Evolutionary conservation across 176 grass and related monocot species (phyloP), one percentile per base, ranked within the genome.

Genomic region (Hordeum marinum): DNA sequence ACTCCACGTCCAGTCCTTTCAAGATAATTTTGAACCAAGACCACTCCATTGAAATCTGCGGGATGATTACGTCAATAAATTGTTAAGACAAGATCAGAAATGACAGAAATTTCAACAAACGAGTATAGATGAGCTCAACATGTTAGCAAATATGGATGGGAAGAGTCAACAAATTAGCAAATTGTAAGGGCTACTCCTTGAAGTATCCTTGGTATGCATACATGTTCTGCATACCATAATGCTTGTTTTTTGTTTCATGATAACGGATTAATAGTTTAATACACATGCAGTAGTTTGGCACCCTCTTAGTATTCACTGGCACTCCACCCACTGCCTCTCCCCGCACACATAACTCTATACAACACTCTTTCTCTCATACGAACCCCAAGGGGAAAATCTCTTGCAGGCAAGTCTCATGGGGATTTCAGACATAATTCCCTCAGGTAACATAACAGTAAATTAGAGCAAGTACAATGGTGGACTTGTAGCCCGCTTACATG

Each of bases 41-140:
- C 86, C 40, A 96, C 94, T 72, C 97, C 97, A 91, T 99, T 99
- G 88, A 99, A 99, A 90, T 99, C 97, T 99, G 84, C 63, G 45
- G 25, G 60, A 90, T 40, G 26, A 57, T 78, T 79, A 46, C 27
- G 32, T 34, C 65, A 83, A 67, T 39, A 78, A 78, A 68, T 58
- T 17, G 2, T 60, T 48, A 68, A 75, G 5, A 35, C 77, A 77
- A 87, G 69, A 70, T n/a, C n/a, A 79, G 9, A 78, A 82, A 43
- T 4, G 48, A 7, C 68, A 41, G 58, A 48, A 67, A 58, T 40
- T 63, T 39, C 8, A 83, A 24, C 27, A 76, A 60, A 66, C 41
- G 11, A 23, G 52, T 60, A 75, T 24, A 32, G 82, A 75, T 83
- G 39, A 75, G 70, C 39, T 75, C 39, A 63, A 71, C 31, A 77